Evolutionary conservation across 129 eudicot species (phyloP).

Genomic region (Sambucus nigra): DNA sequence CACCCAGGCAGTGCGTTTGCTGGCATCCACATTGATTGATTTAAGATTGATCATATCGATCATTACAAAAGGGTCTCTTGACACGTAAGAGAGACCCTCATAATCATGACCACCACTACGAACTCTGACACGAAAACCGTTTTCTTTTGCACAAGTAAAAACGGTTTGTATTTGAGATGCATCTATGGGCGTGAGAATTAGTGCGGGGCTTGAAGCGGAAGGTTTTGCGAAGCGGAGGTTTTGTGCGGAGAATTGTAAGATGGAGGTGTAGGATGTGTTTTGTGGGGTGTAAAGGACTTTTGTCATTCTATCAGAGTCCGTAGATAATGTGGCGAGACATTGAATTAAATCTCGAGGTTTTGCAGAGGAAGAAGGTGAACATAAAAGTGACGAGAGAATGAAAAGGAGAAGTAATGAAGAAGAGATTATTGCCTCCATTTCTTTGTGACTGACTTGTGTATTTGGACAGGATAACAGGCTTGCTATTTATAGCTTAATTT

Average conservation of each 20-base stretch:
- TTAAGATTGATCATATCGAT: not conserved
- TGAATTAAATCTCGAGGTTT: not conserved
- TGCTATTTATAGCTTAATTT: too few species aligned
- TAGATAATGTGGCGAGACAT: not conserved
- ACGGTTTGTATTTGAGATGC: not conserved
- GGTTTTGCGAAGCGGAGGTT: not conserved
- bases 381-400: not conserved
- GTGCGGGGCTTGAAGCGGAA: not conserved
- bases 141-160: not conserved
- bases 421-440: slow-evolving; percentile 1
- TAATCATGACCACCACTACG: not conserved
- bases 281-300: not conserved
- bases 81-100: not conserved
- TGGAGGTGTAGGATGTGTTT: not conserved
- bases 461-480: too few species aligned
- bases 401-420: not conserved
- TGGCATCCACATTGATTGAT: not conserved
- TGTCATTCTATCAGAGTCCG: not conserved
- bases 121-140: not conserved
- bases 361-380: not conserved
- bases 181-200: not conserved
- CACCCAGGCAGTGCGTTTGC: not conserved
- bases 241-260: not conserved
- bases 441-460: not conserved
- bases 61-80: not conserved